These are phyloP conservation scores for Trichosporon sp. DNA, from an alignment of 1,284 basidiomycete genomes.

Conservation along the genomic window DNA sequence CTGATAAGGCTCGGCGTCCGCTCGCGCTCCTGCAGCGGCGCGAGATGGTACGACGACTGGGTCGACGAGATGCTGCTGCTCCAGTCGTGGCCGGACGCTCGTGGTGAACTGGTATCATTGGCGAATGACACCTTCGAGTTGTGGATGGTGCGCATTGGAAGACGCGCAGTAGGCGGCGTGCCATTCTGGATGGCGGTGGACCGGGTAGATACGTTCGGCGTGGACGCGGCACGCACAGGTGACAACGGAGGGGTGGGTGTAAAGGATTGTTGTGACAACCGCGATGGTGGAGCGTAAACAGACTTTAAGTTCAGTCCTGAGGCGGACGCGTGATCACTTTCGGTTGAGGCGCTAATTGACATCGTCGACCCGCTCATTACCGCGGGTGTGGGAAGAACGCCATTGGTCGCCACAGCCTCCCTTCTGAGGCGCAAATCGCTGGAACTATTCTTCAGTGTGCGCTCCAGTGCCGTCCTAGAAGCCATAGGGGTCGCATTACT, in stretches of 20 bases:
- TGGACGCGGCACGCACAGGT: conserved; percentile 6
- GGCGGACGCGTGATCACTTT: not conserved
- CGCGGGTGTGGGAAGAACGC: not conserved
- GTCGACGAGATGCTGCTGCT: conserved; percentile 13
- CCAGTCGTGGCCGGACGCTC: conserved; percentile 11
- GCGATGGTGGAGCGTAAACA: conserved; percentile 1
- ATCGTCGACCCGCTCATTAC: not conserved
- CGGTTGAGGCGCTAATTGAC: not conserved
- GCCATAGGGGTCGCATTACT: not conserved
- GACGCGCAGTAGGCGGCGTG: conserved; percentile 18
- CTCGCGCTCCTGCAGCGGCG: conserved; percentile 30
- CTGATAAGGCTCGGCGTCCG: conserved; percentile 42
- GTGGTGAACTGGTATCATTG: conserved; percentile 10
- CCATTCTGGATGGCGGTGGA: conserved; percentile 3
- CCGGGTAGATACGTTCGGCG: conserved; percentile 3
- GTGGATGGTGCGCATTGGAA: conserved; percentile 22
- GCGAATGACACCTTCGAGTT: conserved; percentile 31
- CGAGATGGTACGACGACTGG: conserved; percentile 11
- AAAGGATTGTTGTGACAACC: not conserved
- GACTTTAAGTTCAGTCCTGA: not conserved
- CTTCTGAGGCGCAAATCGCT: conserved; percentile 15
- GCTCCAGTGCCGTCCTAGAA: conserved; percentile 5
- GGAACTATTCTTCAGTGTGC: conserved; percentile 14
- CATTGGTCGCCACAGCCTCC: conserved; percentile 1
- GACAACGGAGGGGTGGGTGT: conserved; percentile 10